Evolutionary conservation across 1,284 basidiomycete genomes (phyloP), one percentile per base, ranked within the genome.

Genomic region (Megacollybia platyphylla): DNA sequence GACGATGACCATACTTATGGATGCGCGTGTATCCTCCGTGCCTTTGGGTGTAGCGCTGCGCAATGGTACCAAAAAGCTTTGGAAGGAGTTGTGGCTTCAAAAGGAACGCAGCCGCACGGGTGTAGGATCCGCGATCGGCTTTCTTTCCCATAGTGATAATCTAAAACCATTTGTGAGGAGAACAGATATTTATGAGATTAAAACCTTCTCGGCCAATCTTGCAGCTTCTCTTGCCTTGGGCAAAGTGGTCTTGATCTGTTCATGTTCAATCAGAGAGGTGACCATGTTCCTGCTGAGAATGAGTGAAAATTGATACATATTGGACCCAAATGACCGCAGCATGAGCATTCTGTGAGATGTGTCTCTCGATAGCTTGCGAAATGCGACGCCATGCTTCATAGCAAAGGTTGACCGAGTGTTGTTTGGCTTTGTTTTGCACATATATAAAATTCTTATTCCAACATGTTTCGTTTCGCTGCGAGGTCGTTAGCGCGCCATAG

Each of bases 1-100:
- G 71, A 13, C 94, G 77, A 58, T 85, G 77, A 32, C 94, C 96
- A 51, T 81, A 87, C 57, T 85, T 88, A 59, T 91, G 83, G 49
- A 98, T 83, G 20, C 96, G 80, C 5, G 96, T 98, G 67, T 97
- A 99, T 5, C 96, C 96, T 7, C 96, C 96, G 4, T 83, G 82
- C 4, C 96, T 76, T 15, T 72, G 57, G 1, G 76, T 72, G 62
- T 97, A 99, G 36, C 96, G 83, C 49, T 77, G 58, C 0, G 90
- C 79, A 44, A 97, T 80, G 5, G 77, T 75, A 7, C 70, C 70
- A 57, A 97, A 92, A 17, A 97, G 67, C 59, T 93, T 93, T 13
- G 81, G 76, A 17, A 92, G 63, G 28, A 88, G 63, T 10, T 67
- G 60, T 39, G 79, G 70, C 48, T 82, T 75, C 46, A 92, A 72